phyloP scores from a whole-genome alignment of 2,329 filamentous ascomycete genomes.

The Talaromyces sp. region DNA sequence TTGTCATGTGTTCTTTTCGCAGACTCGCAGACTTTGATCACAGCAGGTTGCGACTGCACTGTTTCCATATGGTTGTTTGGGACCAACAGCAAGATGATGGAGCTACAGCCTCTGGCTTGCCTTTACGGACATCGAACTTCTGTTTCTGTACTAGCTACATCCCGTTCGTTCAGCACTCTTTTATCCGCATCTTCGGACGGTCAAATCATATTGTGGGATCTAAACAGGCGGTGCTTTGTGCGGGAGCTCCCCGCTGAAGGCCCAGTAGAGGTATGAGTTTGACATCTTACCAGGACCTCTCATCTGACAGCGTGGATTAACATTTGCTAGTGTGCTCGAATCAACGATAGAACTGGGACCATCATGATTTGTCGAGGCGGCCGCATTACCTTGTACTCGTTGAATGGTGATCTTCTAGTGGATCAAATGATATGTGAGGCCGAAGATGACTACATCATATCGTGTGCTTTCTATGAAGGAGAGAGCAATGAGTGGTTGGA shows the following conservation, averaged over 20 bases:
- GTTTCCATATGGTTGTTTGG: slow-evolving; percentile 78
- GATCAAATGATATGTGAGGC: slow-evolving; percentile 74
- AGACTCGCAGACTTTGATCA: slow-evolving; percentile 86
- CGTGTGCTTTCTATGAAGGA: slow-evolving; percentile 90
- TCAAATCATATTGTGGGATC: slow-evolving; percentile 84
- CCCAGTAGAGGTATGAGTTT: slow-evolving; percentile 43
- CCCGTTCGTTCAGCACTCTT: slow-evolving; percentile 81
- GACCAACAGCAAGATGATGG: slow-evolving; percentile 63
- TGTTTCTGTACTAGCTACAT: slow-evolving; percentile 77
- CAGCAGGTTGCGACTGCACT: slow-evolving; percentile 87
- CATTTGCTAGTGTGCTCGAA: slow-evolving; percentile 66
- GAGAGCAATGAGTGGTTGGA: slow-evolving; percentile 88
- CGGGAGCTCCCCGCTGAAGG: slow-evolving; percentile 63
- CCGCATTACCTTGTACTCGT: slow-evolving; percentile 72
- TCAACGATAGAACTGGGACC: slow-evolving; percentile 88
- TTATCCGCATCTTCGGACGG: slow-evolving; percentile 80
- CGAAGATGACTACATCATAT: slow-evolving; percentile 71
- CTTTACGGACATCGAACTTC: slow-evolving; percentile 87
- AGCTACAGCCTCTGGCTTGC: slow-evolving; percentile 72
- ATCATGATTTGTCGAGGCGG: slow-evolving; percentile 78
- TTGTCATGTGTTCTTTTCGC: slow-evolving; percentile 79
- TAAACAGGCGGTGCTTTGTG: slow-evolving; percentile 85
- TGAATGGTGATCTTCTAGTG: slow-evolving; percentile 80
- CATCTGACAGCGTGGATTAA: slow-evolving; percentile 13
- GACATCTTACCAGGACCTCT: not conserved